These are phyloP conservation scores for Melaleuca alternifolia DNA, from an alignment of 345 rosid species.

Conservation along the genomic window DNA sequence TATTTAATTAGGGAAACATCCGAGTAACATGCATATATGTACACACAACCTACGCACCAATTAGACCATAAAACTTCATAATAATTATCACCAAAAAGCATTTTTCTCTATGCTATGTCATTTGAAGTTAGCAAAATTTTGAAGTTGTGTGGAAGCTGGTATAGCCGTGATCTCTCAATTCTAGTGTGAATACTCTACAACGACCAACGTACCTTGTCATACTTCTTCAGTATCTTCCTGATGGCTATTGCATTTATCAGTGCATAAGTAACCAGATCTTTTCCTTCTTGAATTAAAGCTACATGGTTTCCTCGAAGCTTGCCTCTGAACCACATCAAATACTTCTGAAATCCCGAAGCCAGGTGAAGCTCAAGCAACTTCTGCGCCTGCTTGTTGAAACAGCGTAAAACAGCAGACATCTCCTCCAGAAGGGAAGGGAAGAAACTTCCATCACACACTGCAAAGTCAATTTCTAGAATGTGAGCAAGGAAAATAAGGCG, in stretches of 20 bases:
- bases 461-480: background rate
- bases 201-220: constrained; percentile 55
- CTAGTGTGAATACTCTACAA: background rate
- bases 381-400: constrained; percentile 72
- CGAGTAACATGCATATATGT: background rate
- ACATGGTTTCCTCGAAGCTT: constrained; percentile 34
- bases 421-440: constrained; percentile 81
- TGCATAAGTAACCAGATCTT: constrained; percentile 77
- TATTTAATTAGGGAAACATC: background rate
- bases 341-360: constrained; percentile 68
- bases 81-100: background rate
- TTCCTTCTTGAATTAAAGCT: constrained; percentile 70
- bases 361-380: constrained; percentile 82
- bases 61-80: background rate
- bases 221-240: constrained; percentile 85
- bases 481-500: background rate
- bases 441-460: constrained; percentile 90
- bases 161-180: background rate
- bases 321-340: constrained; percentile 63
- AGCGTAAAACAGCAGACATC: constrained; percentile 74
- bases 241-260: constrained; percentile 76
- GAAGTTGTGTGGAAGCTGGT: background rate
- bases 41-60: background rate
- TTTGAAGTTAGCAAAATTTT: background rate
- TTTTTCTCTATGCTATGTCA: background rate